Evolutionary conservation across 306 rosid species (phyloP).

Genomic region (Castanea mollissima): DNA sequence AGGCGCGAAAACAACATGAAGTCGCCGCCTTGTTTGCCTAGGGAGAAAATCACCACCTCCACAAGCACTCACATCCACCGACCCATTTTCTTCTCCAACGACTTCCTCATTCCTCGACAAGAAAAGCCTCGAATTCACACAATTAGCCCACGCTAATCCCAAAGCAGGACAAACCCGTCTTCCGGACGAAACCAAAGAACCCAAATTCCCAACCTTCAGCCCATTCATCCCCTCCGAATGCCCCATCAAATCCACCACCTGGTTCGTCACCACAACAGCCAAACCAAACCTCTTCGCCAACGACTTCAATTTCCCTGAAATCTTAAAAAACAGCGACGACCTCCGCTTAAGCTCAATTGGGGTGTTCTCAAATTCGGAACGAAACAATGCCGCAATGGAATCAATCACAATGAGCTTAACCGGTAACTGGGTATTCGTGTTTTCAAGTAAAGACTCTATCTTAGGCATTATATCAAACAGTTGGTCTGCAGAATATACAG

Average conservation of each 20-base stretch:
- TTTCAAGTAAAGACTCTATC: conserved; percentile 36
- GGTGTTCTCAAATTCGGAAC: conserved; percentile 76
- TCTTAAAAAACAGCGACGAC: conserved; percentile 66
- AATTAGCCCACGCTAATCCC: conserved; percentile 87
- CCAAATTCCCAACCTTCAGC: conserved; percentile 63
- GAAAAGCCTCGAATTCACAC: conserved; percentile 80
- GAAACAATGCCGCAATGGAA: conserved; percentile 83
- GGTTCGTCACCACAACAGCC: conserved; percentile 82
- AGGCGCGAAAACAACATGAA: conserved; percentile 78
- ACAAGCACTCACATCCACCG: neutral
- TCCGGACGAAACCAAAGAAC: conserved; percentile 48
- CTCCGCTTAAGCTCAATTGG: conserved; percentile 55
- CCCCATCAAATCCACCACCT: conserved; percentile 72
- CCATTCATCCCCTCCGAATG: conserved; percentile 38
- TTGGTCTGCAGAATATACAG: conserved; percentile 47
- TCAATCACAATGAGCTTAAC: conserved; percentile 65
- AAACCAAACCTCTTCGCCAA: conserved; percentile 54
- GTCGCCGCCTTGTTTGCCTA: conserved; percentile 39
- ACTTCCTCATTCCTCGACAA: conserved; percentile 51
- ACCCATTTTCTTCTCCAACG: conserved; percentile 18
- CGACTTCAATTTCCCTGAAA: conserved; percentile 57
- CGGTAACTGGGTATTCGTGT: conserved; percentile 37
- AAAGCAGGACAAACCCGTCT: conserved; percentile 77
- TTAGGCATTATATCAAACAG: conserved; percentile 44
- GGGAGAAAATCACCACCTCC: conserved; percentile 6